A percentile compares a stretch with the other conserved stretches of the same genome.
These are phyloP conservation scores for Tetrapisispora namnaoensis DNA, from an alignment of 805 yeast genomes.

Conservation along the genomic window DNA sequence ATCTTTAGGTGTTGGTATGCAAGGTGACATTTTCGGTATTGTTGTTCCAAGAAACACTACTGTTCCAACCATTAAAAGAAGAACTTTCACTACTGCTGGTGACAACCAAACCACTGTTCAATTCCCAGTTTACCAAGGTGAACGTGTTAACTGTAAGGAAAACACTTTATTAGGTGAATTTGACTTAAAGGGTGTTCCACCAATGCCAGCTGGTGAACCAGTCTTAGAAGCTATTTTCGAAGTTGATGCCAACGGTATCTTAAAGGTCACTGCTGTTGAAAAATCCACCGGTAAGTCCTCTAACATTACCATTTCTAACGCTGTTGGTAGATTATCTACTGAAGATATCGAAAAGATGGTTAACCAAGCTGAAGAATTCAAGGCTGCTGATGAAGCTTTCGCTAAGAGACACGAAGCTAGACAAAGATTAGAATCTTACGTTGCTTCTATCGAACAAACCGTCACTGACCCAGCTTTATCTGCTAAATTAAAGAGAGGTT, in stretches of 20 bases:
- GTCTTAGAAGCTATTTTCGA: conserved; percentile 97
- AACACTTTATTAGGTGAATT: conserved; percentile 96
- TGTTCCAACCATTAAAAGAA: conserved; percentile 96
- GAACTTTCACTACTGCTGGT: conserved; percentile 96
- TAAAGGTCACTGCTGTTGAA: conserved; percentile 94
- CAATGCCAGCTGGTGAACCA: conserved; percentile 61
- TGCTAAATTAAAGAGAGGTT: conserved; percentile 93
- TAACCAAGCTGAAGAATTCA: conserved; percentile 97
- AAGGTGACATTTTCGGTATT: conserved; percentile 97
- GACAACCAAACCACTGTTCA: conserved; percentile 98
- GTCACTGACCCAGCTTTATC: conserved; percentile 97
- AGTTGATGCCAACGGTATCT: conserved; percentile 98
- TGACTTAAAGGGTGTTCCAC: conserved; percentile 95
- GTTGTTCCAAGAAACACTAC: conserved; percentile 99
- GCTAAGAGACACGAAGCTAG: conserved; percentile 99
- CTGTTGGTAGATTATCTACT: conserved; percentile 95
- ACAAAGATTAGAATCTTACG: conserved; percentile 98
- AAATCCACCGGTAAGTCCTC: conserved; percentile 48
- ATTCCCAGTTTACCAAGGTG: conserved; percentile 99
- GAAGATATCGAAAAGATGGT: conserved; percentile 98
- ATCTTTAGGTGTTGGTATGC: conserved; percentile 29
- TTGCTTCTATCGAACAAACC: conserved; percentile 88
- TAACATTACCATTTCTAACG: conserved; percentile 97
- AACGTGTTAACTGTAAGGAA: conserved; percentile 96
- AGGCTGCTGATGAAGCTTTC: conserved; percentile 97